phyloP scores from a whole-genome alignment of 768 basidiomycete genomes.

The Hydnomerulius pinastri region DNA sequence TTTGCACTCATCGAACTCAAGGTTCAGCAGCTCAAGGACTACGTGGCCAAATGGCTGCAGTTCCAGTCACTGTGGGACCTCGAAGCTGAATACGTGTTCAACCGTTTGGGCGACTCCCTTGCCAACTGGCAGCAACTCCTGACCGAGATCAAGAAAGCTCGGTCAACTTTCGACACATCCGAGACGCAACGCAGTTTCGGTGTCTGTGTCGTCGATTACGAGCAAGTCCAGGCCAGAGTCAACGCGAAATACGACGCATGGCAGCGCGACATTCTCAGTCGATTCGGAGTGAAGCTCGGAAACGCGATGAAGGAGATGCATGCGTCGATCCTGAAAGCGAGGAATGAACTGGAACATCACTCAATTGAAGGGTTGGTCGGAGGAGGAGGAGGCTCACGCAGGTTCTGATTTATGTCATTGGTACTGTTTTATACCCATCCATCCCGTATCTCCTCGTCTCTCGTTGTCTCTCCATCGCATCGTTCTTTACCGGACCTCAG shows the following conservation, averaged over 20 bases:
- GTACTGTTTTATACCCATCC: constrained; percentile 12
- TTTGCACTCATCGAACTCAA: constrained; percentile 87
- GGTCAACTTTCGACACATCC: constrained; percentile 95
- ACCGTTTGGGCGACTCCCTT: constrained; percentile 91
- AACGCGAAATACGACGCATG: constrained; percentile 99
- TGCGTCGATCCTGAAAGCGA: constrained; percentile 85
- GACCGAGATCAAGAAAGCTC: constrained; percentile 95
- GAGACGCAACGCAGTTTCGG: constrained; percentile 92
- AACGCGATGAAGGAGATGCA: constrained; percentile 99
- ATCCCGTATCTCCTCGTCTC: background rate
- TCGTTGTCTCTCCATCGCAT: background rate
- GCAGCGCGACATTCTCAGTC: constrained; percentile 92
- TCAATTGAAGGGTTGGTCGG: constrained; percentile 89
- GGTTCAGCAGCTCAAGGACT: constrained; percentile 82
- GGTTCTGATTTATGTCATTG: constrained; percentile 42
- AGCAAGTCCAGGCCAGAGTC: constrained; percentile 95
- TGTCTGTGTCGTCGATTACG: constrained; percentile 94
- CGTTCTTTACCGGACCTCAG: constrained; percentile 4
- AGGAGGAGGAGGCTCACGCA: constrained; percentile 41
- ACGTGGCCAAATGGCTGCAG: constrained; percentile 97
- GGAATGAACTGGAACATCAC: constrained; percentile 95
- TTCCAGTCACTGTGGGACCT: constrained; percentile 99
- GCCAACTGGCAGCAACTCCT: constrained; percentile 94
- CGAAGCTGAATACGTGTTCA: constrained; percentile 95
- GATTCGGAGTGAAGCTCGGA: constrained; percentile 92